Percentiles rank a stretch among this genome's conserved stretches.
phyloP scores from a whole-genome alignment of 345 rosid genomes.

The Leavenworthia alabamica region DNA sequence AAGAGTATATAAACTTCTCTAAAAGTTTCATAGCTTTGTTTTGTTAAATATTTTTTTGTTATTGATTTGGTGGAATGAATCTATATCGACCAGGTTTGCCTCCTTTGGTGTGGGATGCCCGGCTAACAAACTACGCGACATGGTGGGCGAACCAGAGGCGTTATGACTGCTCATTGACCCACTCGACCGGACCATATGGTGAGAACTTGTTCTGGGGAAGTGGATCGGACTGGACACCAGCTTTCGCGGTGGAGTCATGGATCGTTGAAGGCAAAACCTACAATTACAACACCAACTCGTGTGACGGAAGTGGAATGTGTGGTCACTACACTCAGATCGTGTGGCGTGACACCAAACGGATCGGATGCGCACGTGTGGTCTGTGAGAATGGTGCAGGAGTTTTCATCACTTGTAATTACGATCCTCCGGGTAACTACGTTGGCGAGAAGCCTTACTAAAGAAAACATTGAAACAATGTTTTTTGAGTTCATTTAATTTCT shows the following conservation, averaged over 20 bases:
- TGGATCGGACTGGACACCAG: constrained; percentile 61
- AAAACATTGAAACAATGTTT: background rate
- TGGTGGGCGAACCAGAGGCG: constrained; percentile 63
- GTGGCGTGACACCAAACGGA: constrained; percentile 51
- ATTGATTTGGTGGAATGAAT: constrained; percentile 3
- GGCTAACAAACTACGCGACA: constrained; percentile 44
- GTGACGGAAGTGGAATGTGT: constrained; percentile 48
- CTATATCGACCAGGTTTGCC: constrained; percentile 28
- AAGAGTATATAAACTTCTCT: background rate
- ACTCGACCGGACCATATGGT: constrained; percentile 78
- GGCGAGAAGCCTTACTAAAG: constrained; percentile 80
- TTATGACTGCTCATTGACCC: constrained; percentile 56
- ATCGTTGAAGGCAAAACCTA: constrained; percentile 54
- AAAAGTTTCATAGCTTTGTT: background rate
- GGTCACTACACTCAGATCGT: constrained; percentile 94
- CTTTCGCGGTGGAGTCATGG: constrained; percentile 65
- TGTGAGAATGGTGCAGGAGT: constrained; percentile 54
- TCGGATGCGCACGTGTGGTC: constrained; percentile 65
- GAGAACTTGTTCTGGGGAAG: constrained; percentile 98
- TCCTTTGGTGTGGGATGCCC: constrained; percentile 54
- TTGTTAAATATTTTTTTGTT: background rate
- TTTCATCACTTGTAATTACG: constrained; percentile 86
- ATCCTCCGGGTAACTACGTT: constrained; percentile 88
- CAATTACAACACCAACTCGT: constrained; percentile 49
- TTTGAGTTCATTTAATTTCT: constrained; percentile 6